Conservation (phyloP, 2,329 filamentous ascomycete species). For the Chalara sp. region DNA sequence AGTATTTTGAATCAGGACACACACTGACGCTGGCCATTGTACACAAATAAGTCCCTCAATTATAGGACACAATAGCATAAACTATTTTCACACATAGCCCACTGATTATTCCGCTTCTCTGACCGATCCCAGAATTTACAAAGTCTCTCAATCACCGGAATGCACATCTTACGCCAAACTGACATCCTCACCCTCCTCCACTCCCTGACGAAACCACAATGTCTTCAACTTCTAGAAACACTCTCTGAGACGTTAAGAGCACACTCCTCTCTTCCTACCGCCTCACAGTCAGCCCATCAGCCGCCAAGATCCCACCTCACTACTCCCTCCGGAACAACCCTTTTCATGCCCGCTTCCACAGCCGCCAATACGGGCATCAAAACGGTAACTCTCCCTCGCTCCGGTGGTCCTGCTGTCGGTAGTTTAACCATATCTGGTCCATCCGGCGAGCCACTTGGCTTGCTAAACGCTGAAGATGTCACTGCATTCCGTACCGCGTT, state of each 20-base stretch:
- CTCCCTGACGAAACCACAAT: neutral
- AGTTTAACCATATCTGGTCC: neutral
- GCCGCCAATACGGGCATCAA: neutral
- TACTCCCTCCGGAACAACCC: neutral
- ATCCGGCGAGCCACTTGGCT: neutral
- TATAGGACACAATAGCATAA: no score
- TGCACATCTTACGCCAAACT: neutral
- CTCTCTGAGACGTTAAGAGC: neutral
- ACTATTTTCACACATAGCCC: no score
- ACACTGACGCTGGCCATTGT: no score
- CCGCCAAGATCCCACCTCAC: neutral
- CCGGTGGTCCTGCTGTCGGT: neutral
- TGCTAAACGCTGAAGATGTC: neutral
- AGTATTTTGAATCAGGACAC: no score
- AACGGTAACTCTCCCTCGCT: neutral
- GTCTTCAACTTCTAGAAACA: neutral
- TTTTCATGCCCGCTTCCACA: neutral
- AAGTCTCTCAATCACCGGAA: neutral
- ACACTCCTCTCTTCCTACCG: neutral
- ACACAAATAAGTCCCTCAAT: no score
- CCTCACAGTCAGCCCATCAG: neutral
- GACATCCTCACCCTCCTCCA: neutral
- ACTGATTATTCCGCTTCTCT: no score
- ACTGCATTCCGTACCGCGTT: neutral
- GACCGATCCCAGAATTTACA: neutral